phyloP scores from a whole-genome alignment of 78 protist species.

The Dictyostelium capitatum region DNA sequence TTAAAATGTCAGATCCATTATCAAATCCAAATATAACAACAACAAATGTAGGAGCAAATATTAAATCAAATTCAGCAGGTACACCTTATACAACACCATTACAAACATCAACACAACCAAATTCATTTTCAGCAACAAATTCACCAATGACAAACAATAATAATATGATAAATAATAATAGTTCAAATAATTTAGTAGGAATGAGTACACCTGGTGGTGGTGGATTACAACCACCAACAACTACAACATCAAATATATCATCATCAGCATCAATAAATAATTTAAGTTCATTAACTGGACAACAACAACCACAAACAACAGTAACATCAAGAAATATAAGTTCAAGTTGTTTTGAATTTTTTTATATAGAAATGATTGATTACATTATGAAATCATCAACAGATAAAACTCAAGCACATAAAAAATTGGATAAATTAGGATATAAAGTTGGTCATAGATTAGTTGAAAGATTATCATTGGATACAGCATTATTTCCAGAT shows the following conservation, averaged over 20 bases:
- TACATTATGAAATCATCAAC: constrained; percentile 44
- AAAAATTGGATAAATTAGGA: constrained; percentile 62
- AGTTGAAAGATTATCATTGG: constrained; percentile 65
- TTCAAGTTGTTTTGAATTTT: constrained; percentile 64
- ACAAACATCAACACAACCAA: neutral
- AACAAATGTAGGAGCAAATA: neutral
- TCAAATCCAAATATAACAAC: constrained; percentile 9
- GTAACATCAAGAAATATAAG: constrained; percentile 4
- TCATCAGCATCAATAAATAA: neutral
- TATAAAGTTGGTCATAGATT: constrained; percentile 71
- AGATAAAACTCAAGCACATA: constrained; percentile 45
- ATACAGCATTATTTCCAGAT: constrained; percentile 39
- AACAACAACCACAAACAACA: constrained; percentile 5
- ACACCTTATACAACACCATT: constrained; percentile 25
- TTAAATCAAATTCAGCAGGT: constrained; percentile 11
- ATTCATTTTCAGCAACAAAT: constrained; percentile 19
- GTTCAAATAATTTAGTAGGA: neutral
- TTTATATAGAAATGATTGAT: constrained; percentile 74
- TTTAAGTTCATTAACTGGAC: neutral
- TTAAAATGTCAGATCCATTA: constrained; percentile 15
- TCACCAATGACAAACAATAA: constrained; percentile 2
- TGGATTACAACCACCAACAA: neutral
- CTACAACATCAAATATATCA: neutral
- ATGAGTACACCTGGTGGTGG: neutral
- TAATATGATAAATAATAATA: neutral